Evolutionary conservation across 306 rosid species (phyloP), one percentile per base, ranked within the genome.

Genomic region (Rosa persica): DNA sequence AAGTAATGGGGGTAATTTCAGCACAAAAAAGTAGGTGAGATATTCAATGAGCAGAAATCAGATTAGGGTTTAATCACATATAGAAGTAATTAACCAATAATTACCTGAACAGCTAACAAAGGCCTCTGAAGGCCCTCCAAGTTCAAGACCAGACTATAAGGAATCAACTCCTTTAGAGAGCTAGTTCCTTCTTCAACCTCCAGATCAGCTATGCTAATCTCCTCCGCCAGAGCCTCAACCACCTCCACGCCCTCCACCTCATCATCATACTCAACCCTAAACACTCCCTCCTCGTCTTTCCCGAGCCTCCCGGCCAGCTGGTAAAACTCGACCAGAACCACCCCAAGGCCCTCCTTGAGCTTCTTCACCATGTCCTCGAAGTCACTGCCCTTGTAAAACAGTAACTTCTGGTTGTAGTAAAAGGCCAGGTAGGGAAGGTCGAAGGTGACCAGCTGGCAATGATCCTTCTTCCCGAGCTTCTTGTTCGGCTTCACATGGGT

Each of bases 341-440:
- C 81, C 17, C 70, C 75, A 0, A 95, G 87, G 19, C 98, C 93
- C n/a, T 87, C 85, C 64, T 95, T 95, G 15, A 95, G 68, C 49
- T 87, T 95, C 84, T 82, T 80, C 8, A 91, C 99, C 84, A 79
- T 83, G 19, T 78, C 87, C 15, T 85, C 92, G 73, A 78, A 92
- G 67, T 85, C 89, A 0, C 38, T 81, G 1, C 92, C 98, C 46
- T 83, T 87, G 90, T 91, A 95, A 30, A 95, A 81, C 11, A 95
- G 54, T 6, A 95, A 68, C 89, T 95, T 95, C 64, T 95, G 99
- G 90, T 95, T 95, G 86, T 95, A 95, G 89, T 91, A 95, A 52
- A 95, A 95, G 15, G 99, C 99, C 13, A 95, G 65, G 67, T 95
- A 95, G 1, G 99, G 99, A 12, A 93, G 90, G 66, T 95, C 99